A percentile compares a stretch with the other conserved stretches of the same genome.
Conservation (phyloP, 257 asterid species). For the Penstemon davidsonii region DNA sequence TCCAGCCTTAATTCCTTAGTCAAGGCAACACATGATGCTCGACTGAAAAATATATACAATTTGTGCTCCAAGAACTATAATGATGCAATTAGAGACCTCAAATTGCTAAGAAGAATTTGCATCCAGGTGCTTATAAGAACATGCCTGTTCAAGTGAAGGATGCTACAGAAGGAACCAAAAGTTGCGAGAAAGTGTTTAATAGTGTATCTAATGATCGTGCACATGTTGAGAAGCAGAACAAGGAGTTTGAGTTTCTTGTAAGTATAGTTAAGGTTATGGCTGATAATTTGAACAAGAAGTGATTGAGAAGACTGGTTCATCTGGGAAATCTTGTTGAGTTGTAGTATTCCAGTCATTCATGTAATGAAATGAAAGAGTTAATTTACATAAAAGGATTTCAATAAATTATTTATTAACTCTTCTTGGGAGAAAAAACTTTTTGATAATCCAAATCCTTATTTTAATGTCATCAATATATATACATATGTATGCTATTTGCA, state of each 20-base stretch:
- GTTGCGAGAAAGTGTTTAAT: neutral
- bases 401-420: neutral
- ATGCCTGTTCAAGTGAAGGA: conserved; percentile 4
- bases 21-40: conserved; percentile 2
- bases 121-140: neutral
- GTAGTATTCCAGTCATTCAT: neutral
- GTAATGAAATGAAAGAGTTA: neutral
- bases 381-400: neutral
- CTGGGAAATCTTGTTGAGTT: neutral
- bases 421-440: neutral
- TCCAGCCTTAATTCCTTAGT: neutral
- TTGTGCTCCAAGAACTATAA: conserved; percentile 9
- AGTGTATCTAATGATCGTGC: neutral
- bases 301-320: neutral
- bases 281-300: neutral
- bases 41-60: neutral
- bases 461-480: neutral
- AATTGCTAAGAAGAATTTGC: neutral
- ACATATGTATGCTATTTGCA: too few relatives aligned
- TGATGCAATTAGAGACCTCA: conserved; percentile 10
- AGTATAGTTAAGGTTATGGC: neutral
- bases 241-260: neutral
- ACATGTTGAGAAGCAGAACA: conserved; percentile 2
- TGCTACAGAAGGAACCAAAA: neutral
- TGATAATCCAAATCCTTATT: neutral